phyloP scores from a whole-genome alignment of 352 stramenopile species.

The Pythium insidiosum region DNA sequence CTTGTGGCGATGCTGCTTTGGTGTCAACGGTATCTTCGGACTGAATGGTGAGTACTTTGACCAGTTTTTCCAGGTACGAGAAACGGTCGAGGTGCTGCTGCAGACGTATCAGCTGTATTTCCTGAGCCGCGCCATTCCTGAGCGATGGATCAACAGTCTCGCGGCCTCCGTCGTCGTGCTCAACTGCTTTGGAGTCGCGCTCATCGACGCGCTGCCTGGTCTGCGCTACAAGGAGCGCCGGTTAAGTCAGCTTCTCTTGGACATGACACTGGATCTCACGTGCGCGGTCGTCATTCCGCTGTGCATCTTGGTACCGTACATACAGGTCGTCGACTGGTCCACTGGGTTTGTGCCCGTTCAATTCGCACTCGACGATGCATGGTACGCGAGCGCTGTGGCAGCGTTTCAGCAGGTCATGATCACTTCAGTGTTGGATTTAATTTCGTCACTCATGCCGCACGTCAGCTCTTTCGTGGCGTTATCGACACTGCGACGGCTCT shows the following conservation, averaged over 20 bases:
- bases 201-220: not conserved
- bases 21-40: not conserved
- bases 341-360: not conserved
- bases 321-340: not conserved
- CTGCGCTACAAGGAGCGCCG: not conserved
- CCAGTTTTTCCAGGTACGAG: not conserved
- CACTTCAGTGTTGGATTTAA: not conserved
- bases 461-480: not conserved
- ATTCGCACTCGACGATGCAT: not conserved
- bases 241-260: not conserved
- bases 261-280: not conserved
- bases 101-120: constrained; percentile 8
- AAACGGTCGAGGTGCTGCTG: constrained; percentile 3
- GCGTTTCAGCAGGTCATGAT: not conserved
- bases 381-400: not conserved
- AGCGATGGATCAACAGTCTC: not conserved
- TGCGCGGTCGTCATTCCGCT: not conserved
- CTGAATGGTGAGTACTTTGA: not conserved
- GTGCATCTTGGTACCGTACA: not conserved
- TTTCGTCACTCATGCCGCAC: not conserved
- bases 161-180: not conserved
- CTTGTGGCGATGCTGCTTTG: not conserved
- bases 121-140: not conserved
- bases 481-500: not conserved
- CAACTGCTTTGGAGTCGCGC: not conserved